These are phyloP conservation scores for Bocquillonia castaneifolia DNA, from an alignment of 441 rosid genomes.

Conservation along the genomic window DNA sequence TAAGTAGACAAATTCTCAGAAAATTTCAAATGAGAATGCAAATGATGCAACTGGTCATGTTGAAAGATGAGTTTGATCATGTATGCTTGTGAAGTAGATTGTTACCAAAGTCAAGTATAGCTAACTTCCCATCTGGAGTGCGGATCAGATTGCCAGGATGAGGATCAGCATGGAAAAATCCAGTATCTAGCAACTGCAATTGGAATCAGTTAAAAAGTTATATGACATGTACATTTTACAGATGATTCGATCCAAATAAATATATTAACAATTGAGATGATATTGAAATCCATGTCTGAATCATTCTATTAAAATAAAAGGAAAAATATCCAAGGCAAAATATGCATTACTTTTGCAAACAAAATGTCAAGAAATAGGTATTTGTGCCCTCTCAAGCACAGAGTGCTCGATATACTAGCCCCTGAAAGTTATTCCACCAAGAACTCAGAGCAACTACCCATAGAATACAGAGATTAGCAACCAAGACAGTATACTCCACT, in stretches of 20 bases:
- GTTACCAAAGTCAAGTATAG: slow-evolving; percentile 96
- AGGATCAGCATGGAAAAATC: slow-evolving; percentile 98
- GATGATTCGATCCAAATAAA: not conserved
- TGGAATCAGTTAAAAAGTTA: slow-evolving; percentile 16
- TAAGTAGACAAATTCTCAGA: not conserved
- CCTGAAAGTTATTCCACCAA: not conserved
- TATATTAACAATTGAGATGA: not conserved
- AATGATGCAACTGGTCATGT: slow-evolving; percentile 14
- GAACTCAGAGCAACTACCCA: not conserved
- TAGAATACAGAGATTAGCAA: not conserved
- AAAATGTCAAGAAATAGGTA: not conserved
- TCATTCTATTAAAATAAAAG: not conserved
- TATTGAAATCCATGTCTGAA: slow-evolving; percentile 1
- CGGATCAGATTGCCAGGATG: slow-evolving; percentile 99
- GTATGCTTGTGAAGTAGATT: slow-evolving; percentile 17
- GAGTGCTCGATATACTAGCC: not conserved
- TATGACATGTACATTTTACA: not conserved
- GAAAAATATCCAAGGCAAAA: not conserved
- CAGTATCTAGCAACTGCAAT: slow-evolving; percentile 89
- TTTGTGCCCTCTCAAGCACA: not conserved
- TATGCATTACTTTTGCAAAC: not conserved
- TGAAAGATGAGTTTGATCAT: slow-evolving; percentile 16
- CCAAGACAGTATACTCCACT: not conserved
- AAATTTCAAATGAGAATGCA: slow-evolving; percentile 6
- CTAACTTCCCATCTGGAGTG: slow-evolving; percentile 94